A percentile compares a stretch with the other conserved stretches of the same genome.
Conservation (phyloP, 2,329 filamentous ascomycete genomes). For the Aureobasidium sp. region DNA sequence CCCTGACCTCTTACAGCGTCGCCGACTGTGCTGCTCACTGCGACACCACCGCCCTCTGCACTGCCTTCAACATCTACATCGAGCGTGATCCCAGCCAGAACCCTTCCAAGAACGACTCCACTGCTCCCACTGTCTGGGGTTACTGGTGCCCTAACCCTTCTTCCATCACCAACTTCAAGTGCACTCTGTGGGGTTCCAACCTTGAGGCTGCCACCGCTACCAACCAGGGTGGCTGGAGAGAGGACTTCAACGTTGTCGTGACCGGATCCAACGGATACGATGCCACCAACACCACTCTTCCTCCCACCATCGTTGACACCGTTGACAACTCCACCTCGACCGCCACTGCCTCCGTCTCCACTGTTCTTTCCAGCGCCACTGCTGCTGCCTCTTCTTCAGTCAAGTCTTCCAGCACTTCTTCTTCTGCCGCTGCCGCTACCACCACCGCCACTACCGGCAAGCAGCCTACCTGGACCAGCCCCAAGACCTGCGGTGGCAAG, state of each 20-base stretch:
- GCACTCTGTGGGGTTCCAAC: constrained; percentile 23
- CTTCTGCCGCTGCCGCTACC: not conserved
- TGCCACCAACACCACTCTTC: constrained; percentile 13
- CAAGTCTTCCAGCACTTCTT: not conserved
- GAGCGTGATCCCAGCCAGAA: constrained; percentile 18
- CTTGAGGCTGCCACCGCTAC: constrained; percentile 14
- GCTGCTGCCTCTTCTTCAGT: not conserved
- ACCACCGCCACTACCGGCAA: not conserved
- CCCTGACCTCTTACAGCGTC: constrained; percentile 17
- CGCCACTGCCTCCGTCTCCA: not conserved
- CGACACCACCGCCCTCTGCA: constrained; percentile 16
- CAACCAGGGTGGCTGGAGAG: constrained; percentile 14
- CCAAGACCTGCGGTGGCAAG: constrained; percentile 17
- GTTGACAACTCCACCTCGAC: constrained; percentile 6
- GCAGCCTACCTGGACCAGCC: constrained; percentile 19
- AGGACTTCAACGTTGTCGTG: constrained; percentile 15
- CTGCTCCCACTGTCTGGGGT: constrained; percentile 15
- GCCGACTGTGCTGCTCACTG: constrained; percentile 17
- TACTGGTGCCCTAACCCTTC: constrained; percentile 20
- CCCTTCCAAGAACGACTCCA: constrained; percentile 14
- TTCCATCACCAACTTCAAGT: constrained; percentile 25
- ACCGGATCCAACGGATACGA: constrained; percentile 16
- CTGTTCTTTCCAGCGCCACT: not conserved
- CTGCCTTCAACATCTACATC: constrained; percentile 17
- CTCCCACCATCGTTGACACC: not conserved